A percentile compares a stretch with the other conserved stretches of the same genome.
phyloP scores from a whole-genome alignment of 176 grass and related monocot genomes.

The Coix lacrymajobi region DNA sequence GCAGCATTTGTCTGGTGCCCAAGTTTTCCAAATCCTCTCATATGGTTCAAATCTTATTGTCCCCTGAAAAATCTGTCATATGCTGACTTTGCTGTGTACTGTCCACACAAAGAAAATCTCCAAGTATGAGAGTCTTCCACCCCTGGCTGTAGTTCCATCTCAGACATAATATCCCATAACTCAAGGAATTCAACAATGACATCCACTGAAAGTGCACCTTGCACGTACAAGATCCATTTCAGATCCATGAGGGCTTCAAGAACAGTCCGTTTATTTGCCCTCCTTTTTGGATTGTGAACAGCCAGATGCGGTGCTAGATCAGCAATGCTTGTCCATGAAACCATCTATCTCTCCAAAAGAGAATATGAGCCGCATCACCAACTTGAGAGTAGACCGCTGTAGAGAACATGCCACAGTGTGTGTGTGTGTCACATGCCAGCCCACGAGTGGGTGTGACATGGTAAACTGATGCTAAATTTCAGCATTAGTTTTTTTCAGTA shows the following conservation, averaged over 20 bases:
- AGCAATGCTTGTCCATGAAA: neutral
- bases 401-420: neutral
- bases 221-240: neutral
- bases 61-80: neutral
- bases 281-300: neutral
- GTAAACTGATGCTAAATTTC: neutral
- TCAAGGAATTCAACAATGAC: neutral
- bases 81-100: neutral
- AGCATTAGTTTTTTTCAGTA: neutral
- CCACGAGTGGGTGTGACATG: too few species aligned
- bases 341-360: neutral
- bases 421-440: too few species aligned
- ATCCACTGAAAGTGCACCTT: neutral
- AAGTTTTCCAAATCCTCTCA: neutral
- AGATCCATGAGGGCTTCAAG: neutral
- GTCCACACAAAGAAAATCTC: neutral
- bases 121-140: neutral
- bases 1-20: neutral
- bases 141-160: neutral
- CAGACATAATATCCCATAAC: neutral
- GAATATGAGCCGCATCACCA: neutral
- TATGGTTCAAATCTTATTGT: neutral
- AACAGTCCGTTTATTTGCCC: neutral
- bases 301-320: neutral
- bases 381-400: neutral